These are phyloP conservation scores for Arthrobotrys sinensis DNA, from an alignment of 2,329 filamentous ascomycete species.

Conservation along the genomic window DNA sequence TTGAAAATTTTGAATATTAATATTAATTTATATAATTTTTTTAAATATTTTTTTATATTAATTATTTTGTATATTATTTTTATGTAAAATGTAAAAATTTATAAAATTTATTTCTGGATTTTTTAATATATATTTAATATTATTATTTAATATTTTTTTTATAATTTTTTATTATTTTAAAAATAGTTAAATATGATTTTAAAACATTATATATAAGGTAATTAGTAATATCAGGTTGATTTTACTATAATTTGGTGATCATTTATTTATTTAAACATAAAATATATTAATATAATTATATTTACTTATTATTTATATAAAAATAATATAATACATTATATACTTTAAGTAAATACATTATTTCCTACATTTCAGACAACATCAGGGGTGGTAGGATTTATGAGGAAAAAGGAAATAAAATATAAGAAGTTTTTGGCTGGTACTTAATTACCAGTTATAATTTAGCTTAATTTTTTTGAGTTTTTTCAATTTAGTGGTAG, in stretches of 20 bases:
- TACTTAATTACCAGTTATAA: neutral
- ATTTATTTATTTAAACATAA: neutral
- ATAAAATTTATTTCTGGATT: too few relatives aligned
- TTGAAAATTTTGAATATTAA: too few relatives aligned
- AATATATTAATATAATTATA: slow-evolving; percentile 6
- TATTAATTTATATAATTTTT: too few relatives aligned
- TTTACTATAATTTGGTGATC: neutral
- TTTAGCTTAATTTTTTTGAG: slow-evolving; percentile 6
- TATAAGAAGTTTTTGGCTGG: slow-evolving; percentile 17
- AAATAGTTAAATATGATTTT: too few relatives aligned
- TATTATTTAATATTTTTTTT: too few relatives aligned
- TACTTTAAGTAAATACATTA: neutral
- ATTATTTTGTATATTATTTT: too few relatives aligned
- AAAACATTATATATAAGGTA: too few relatives aligned
- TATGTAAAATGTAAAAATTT: too few relatives aligned
- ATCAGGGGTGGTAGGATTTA: neutral
- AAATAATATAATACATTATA: neutral
- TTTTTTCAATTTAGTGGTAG: neutral
- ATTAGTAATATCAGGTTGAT: too few relatives aligned
- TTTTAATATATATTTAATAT: too few relatives aligned
- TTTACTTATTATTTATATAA: slow-evolving; percentile 6
- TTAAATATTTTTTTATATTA: too few relatives aligned
- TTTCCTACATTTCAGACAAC: neutral
- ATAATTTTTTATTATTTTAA: too few relatives aligned
- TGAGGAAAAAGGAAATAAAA: slow-evolving; percentile 14